A percentile compares a stretch with the other conserved stretches of the same genome.
Conservation (phyloP, 192 early-diverging fungal genomes). For the Cetraspora pellucida region DNA sequence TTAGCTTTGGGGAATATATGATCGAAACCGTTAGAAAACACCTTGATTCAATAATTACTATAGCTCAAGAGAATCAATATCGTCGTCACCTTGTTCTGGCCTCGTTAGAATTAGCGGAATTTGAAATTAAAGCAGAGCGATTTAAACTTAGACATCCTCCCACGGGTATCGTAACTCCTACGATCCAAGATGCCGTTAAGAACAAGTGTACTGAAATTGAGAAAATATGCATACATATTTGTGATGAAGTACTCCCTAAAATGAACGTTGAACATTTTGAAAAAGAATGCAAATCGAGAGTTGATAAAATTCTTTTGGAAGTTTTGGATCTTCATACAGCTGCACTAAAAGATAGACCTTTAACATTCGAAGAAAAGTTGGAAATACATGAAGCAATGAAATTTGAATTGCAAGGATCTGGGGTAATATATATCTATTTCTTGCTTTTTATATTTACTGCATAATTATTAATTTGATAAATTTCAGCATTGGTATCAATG, state of each 20-base stretch:
- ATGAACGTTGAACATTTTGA: slow-evolving; percentile 5
- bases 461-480: background rate
- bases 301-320: slow-evolving; percentile 13
- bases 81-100: background rate
- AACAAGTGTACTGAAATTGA: background rate
- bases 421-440: background rate
- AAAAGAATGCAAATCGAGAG: slow-evolving; percentile 7
- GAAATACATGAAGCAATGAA: slow-evolving; percentile 27
- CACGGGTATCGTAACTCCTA: background rate
- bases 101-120: background rate
- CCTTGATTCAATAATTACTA: background rate
- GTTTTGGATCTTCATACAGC: background rate
- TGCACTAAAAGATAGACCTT: background rate
- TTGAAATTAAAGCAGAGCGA: background rate
- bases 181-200: background rate
- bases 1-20: background rate
- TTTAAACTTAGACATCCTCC: background rate
- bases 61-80: slow-evolving; percentile 1
- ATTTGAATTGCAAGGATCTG: slow-evolving; percentile 6
- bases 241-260: background rate
- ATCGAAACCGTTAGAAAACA: background rate
- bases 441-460: background rate
- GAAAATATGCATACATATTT: background rate
- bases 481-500: slow-evolving; percentile 24
- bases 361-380: slow-evolving; percentile 23